phyloP scores from a whole-genome alignment of 306 rosid species.

The Lotus japonicus region DNA sequence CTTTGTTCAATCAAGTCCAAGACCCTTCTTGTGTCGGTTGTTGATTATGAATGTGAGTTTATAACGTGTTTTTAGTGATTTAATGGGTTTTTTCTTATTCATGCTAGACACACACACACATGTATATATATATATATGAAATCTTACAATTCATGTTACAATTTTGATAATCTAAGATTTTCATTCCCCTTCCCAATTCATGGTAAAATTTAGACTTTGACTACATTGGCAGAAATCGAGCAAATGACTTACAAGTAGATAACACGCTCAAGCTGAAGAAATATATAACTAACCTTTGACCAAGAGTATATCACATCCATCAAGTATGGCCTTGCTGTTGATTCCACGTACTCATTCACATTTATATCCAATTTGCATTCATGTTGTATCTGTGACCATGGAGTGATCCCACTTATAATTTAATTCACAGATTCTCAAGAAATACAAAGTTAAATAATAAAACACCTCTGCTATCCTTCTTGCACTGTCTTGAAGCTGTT shows the following conservation, averaged over 20 bases:
- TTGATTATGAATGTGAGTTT: too few relatives aligned
- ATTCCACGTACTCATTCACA: constrained; percentile 86
- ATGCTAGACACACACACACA: too few relatives aligned
- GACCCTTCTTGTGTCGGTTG: too few relatives aligned
- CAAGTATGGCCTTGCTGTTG: constrained; percentile 90
- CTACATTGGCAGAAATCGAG: background rate
- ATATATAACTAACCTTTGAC: constrained; percentile 77
- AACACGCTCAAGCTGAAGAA: background rate
- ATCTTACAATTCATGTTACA: too few relatives aligned
- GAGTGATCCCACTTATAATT: background rate
- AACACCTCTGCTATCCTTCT: constrained; percentile 93
- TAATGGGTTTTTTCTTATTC: too few relatives aligned
- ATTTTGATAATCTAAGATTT: too few relatives aligned
- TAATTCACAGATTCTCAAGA: constrained; percentile 7
- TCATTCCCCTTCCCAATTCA: too few relatives aligned
- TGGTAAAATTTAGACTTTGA: too few relatives aligned
- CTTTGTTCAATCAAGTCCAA: too few relatives aligned
- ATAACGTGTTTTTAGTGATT: too few relatives aligned
- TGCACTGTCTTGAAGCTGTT: constrained; percentile 96
- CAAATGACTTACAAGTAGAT: constrained; percentile 8
- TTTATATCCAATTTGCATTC: constrained; percentile 90
- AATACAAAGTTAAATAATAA: constrained; percentile 5
- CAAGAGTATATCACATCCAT: constrained; percentile 96
- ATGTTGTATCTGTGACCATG: constrained; percentile 70
- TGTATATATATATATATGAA: too few relatives aligned